phyloP scores from a whole-genome alignment of 495 filamentous ascomycete species.

The Xanthoparmelia taractica region DNA sequence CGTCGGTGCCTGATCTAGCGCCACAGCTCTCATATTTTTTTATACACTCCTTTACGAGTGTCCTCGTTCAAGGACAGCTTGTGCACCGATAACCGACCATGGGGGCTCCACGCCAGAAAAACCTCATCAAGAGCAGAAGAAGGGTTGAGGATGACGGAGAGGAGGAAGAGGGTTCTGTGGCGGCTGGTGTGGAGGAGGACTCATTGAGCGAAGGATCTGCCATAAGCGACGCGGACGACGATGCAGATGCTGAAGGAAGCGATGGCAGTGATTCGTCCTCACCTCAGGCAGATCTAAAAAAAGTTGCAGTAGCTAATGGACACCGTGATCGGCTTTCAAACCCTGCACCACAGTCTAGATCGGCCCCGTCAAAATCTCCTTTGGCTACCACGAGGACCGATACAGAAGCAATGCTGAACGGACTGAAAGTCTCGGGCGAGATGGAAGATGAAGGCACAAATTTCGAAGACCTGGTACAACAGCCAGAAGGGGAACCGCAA shows the following conservation, averaged over 20 bases:
- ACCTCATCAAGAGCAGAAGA: constrained; percentile 67
- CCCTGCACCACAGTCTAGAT: constrained; percentile 28
- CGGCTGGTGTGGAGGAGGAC: constrained; percentile 67
- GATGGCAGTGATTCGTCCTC: constrained; percentile 64
- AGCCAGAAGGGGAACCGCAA: constrained; percentile 27
- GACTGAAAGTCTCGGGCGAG: constrained; percentile 58
- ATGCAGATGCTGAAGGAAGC: constrained; percentile 64
- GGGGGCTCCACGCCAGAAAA: constrained; percentile 58
- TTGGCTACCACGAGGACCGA: constrained; percentile 46
- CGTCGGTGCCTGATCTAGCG: constrained; percentile 20
- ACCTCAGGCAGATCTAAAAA: constrained; percentile 34
- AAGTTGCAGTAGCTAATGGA: constrained; percentile 36
- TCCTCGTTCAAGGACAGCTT: neutral
- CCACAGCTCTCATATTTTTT: constrained; percentile 7
- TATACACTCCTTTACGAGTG: constrained; percentile 5
- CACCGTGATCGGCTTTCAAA: constrained; percentile 34
- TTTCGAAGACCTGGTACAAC: constrained; percentile 54
- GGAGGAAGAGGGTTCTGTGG: constrained; percentile 58
- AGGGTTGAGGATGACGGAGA: constrained; percentile 71
- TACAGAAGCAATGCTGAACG: constrained; percentile 84
- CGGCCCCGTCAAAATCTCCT: constrained; percentile 17
- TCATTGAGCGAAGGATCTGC: constrained; percentile 75
- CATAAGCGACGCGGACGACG: constrained; percentile 67
- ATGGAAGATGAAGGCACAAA: constrained; percentile 50
- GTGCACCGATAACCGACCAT: constrained; percentile 31